Evolutionary conservation across 352 stramenopile genomes (phyloP).

Genomic region (Pythium volutum): DNA sequence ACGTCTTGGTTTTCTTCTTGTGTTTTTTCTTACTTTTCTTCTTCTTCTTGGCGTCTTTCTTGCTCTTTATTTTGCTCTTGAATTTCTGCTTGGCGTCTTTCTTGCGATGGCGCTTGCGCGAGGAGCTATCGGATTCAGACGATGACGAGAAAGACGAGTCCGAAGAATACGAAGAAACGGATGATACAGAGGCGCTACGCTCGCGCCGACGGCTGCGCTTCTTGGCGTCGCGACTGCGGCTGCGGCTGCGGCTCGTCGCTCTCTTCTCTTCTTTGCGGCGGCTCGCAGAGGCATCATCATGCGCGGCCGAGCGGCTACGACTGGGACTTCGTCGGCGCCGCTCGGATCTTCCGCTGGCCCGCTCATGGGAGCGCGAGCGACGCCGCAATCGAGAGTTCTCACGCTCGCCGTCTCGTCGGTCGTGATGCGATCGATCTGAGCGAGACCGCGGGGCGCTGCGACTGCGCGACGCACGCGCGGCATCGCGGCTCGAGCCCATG

Average conservation of each 20-base stretch:
- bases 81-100: slow-evolving; percentile 33
- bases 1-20: too few species aligned
- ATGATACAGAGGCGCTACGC: slow-evolving; percentile 37
- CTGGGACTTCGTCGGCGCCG: background rate
- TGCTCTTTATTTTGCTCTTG: slow-evolving; percentile 25
- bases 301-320: background rate
- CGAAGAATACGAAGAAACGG: slow-evolving; percentile 35
- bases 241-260: slow-evolving; percentile 11
- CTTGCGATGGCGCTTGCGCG: slow-evolving; percentile 21
- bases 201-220: slow-evolving; percentile 19
- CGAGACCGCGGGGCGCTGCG: slow-evolving; percentile 14
- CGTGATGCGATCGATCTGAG: background rate
- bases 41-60: slow-evolving; percentile 26
- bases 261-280: background rate
- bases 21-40: slow-evolving; percentile 19
- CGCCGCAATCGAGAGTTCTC: slow-evolving; percentile 18
- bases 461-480: slow-evolving; percentile 8
- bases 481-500: slow-evolving; percentile 3
- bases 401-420: background rate
- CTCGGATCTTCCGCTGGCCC: slow-evolving; percentile 1
- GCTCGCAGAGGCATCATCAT: background rate
- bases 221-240: slow-evolving; percentile 17
- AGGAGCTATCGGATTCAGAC: slow-evolving; percentile 28
- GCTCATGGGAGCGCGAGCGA: slow-evolving; percentile 17
- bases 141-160: background rate